Evolutionary conservation across 1,139 yeast genomes (phyloP), one percentile per base, ranked within the genome.

Genomic region (Hansenula lynferdii): DNA sequence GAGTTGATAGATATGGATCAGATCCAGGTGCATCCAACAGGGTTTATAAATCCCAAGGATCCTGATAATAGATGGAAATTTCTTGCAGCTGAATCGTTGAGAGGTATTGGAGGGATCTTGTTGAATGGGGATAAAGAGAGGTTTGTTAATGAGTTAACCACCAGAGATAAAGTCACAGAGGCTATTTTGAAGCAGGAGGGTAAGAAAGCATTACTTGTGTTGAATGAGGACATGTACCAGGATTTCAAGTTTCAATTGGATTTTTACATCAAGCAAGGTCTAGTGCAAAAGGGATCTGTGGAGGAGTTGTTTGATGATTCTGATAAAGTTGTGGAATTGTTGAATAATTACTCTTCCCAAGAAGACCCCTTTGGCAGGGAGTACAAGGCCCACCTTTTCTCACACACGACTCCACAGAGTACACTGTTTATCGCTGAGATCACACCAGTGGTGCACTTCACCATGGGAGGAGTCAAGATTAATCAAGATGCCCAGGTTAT

Each of bases 391-490:
- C 65, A 60, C 34, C 41, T 48, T 8, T 64, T 64, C 42, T 34
- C n/a, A n/a, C n/a, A n/a, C n/a, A 39, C 1, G 39, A 42, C 7
- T 38, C 61, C 7, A 39, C 53, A 9, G 19, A 49, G 49, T 6
- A 54, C 66, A 1, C 40, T 37, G 3, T 41, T 65, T 3, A 58
- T 62, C 20, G 68, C 64, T 20, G 61, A 63, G 39, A 72, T 83
- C 34, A 82, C 92, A 2, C 77, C 94, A 29, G 94, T 85, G 3
- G 75, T 85, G 29, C 95, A 85, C 57, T 85, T 84, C 63, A 84
- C 95, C 8, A 82, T 85, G 89, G 95, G 95, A 26, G 95, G 95
- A 32, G 80, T 83, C 25, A 76, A 76, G 55, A 80, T 83, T 53
- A 76, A 82, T 53, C 72, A 69, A 33, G 61, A 69, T 35, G 65